Conservation (phyloP, 1,284 basidiomycete genomes). For the Meira miltonrushii region DNA sequence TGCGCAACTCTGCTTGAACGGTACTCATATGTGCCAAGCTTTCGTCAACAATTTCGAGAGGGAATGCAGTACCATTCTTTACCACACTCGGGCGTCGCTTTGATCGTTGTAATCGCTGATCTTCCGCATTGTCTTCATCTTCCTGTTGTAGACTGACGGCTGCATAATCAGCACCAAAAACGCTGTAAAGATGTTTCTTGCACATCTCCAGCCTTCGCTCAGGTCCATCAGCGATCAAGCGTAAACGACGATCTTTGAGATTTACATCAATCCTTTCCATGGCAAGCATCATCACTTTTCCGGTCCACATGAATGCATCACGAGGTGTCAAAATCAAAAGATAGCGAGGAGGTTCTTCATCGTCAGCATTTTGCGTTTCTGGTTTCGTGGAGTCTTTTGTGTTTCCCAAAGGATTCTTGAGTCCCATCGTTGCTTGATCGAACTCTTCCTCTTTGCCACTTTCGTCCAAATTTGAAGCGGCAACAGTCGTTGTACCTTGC, state of each 20-base stretch:
- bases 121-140: constrained; percentile 1
- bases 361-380: constrained; percentile 1
- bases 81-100: constrained; percentile 7
- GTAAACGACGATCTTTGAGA: constrained; percentile 45
- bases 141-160: constrained; percentile 14
- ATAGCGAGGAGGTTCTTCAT: constrained; percentile 59
- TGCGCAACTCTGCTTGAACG: constrained; percentile 83
- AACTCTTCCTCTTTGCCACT: not conserved
- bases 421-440: not conserved
- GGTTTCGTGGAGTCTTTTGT: not conserved
- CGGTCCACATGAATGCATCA: constrained; percentile 87
- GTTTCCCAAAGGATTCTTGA: too few species aligned
- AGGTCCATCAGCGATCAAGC: constrained; percentile 63
- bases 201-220: constrained; percentile 69
- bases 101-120: not conserved
- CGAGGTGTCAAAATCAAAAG: constrained; percentile 81
- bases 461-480: not conserved
- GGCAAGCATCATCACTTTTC: constrained; percentile 63
- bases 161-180: constrained; percentile 27
- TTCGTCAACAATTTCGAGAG: constrained; percentile 65
- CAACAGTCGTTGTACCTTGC: not conserved
- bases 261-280: constrained; percentile 43
- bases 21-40: constrained; percentile 84
- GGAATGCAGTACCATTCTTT: constrained; percentile 31
- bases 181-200: constrained; percentile 66